These are phyloP conservation scores for Lentinula edodes DNA, from an alignment of 768 basidiomycete genomes.

Conservation along the genomic window DNA sequence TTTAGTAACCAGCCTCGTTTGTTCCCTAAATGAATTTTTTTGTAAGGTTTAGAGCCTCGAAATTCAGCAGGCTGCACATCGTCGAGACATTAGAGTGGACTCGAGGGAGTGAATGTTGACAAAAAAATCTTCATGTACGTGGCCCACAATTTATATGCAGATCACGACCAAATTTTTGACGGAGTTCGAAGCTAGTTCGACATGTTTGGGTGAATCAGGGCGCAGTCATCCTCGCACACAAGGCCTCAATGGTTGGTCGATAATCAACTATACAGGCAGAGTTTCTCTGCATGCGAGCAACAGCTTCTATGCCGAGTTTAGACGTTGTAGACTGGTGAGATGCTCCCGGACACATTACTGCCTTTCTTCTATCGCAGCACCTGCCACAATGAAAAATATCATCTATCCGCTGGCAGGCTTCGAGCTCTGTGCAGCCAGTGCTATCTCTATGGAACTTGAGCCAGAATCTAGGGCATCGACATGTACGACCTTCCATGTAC, in stretches of 20 bases:
- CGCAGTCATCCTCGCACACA: not conserved
- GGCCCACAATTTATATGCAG: not conserved
- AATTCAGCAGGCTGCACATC: not conserved
- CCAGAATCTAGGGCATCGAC: no score
- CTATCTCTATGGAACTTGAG: no score
- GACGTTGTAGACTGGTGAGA: no score
- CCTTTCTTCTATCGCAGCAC: no score
- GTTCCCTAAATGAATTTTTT: not conserved
- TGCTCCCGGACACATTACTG: no score
- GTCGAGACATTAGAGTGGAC: no score
- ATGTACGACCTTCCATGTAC: no score
- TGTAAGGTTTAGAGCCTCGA: not conserved
- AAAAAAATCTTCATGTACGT: not conserved
- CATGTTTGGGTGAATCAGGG: not conserved
- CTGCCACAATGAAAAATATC: no score
- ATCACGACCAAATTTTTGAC: not conserved
- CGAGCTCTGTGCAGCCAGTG: no score
- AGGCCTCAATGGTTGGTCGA: not conserved
- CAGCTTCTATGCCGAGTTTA: no score
- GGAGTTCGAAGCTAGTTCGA: constrained; percentile 2
- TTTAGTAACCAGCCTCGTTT: not conserved
- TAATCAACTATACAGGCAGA: not conserved
- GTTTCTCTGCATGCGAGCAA: no score
- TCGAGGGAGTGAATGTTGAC: not conserved
- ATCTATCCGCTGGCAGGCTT: no score